These are phyloP conservation scores for Trapa incisa DNA, from an alignment of 345 rosid species.

Conservation along the genomic window DNA sequence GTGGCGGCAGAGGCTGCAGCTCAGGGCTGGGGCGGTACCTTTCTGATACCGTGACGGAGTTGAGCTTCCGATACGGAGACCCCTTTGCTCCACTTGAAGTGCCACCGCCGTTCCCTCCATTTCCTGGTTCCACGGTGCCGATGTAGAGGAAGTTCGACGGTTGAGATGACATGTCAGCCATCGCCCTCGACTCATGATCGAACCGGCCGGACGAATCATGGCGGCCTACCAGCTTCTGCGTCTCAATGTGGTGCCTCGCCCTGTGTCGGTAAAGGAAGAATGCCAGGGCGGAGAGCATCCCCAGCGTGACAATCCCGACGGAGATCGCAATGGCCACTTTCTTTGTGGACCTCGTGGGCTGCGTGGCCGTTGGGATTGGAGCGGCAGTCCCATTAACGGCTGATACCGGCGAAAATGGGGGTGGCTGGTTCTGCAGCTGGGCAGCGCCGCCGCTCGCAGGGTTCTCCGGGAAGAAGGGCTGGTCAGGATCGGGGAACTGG, in stretches of 20 bases:
- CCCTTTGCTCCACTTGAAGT: conserved; percentile 25
- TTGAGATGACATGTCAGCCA: conserved; percentile 20
- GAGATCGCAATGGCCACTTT: conserved; percentile 78
- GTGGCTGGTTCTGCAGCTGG: conserved; percentile 36
- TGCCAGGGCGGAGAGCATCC: conserved; percentile 83
- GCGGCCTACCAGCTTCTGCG: conserved; percentile 62
- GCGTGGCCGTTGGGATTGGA: conserved; percentile 56
- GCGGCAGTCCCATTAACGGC: conserved; percentile 37
- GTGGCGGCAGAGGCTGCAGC: conserved; percentile 81
- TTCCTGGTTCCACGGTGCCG: conserved; percentile 70
- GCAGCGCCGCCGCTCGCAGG: conserved; percentile 28
- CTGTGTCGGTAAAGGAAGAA: conserved; percentile 77
- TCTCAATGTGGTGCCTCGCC: conserved; percentile 41
- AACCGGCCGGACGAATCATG: conserved; percentile 24
- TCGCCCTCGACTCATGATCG: conserved; percentile 25
- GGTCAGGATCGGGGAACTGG: conserved; percentile 40
- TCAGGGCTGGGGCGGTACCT: conserved; percentile 93
- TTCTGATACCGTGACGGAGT: conserved; percentile 62
- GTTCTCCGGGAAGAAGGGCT: conserved; percentile 84
- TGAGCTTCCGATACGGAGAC: conserved; percentile 66
- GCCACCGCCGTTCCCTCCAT: conserved; percentile 17
- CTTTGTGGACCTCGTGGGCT: conserved; percentile 60
- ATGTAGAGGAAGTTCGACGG: conserved; percentile 73
- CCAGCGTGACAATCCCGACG: conserved; percentile 84
- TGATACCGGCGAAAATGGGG: conserved; percentile 20